Percentiles rank a stretch among this genome's conserved stretches.
Conservation (phyloP, 169 alveolate genomes). For the Plasmodium gaboni region DNA sequence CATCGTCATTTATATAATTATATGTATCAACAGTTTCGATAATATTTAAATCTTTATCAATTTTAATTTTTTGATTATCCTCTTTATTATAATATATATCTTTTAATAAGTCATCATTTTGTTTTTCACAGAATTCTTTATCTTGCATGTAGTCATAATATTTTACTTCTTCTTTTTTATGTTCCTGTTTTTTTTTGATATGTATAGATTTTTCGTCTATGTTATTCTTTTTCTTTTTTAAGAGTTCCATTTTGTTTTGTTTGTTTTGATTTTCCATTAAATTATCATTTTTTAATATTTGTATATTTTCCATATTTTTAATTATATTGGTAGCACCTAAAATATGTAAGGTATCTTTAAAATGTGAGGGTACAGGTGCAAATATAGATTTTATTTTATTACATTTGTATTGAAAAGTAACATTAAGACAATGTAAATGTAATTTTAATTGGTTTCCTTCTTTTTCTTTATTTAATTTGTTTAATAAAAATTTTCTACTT, state of each 20-base stretch:
- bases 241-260: not conserved
- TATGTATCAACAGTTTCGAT: too few relatives aligned
- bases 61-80: not conserved
- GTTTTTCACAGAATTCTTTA: not conserved
- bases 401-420: constrained; percentile 48
- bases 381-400: constrained; percentile 11
- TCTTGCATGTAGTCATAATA: constrained; percentile 25
- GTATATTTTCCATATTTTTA: not conserved
- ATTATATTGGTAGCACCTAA: constrained; percentile 32
- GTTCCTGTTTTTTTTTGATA: not conserved
- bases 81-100: constrained; percentile 33
- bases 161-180: not conserved
- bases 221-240: not conserved
- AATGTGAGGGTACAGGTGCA: constrained; percentile 22
- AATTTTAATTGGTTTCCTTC: constrained; percentile 16
- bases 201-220: constrained; percentile 6
- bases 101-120: constrained; percentile 28
- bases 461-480: constrained; percentile 4
- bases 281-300: not conserved
- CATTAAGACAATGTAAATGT: constrained; percentile 44
- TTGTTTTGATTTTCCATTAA: not conserved
- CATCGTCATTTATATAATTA: too few relatives aligned
- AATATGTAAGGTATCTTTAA: constrained; percentile 36
- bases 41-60: too few relatives aligned
- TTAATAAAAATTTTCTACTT: constrained; percentile 9